Percentiles rank a stretch among this genome's conserved stretches.
phyloP scores from a whole-genome alignment of 345 rosid genomes.

The Linum lewisii region DNA sequence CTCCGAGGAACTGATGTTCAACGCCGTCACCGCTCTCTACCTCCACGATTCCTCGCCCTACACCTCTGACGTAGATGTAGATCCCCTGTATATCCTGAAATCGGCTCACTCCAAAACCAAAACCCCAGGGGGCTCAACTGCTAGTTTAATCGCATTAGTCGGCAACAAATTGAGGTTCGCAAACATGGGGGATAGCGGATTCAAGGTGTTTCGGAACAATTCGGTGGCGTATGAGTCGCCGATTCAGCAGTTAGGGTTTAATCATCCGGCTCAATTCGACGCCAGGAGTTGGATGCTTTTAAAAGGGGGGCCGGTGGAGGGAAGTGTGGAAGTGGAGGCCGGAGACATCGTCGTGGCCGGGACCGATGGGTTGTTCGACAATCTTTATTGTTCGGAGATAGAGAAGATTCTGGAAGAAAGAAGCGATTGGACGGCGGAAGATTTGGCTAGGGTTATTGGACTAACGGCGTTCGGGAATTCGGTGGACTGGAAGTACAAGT shows the following conservation, averaged over 20 bases:
- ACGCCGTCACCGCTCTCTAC: not conserved
- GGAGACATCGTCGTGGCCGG: slow-evolving; percentile 23
- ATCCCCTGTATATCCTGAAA: slow-evolving; percentile 3
- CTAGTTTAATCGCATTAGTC: slow-evolving; percentile 5
- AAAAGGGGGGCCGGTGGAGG: not conserved
- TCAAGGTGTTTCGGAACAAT: slow-evolving; percentile 13
- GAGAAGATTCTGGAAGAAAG: slow-evolving; percentile 1
- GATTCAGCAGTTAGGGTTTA: slow-evolving; percentile 9
- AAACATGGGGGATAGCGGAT: slow-evolving; percentile 25
- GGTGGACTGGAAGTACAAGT: not conserved
- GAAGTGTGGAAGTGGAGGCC: not conserved
- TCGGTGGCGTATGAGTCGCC: slow-evolving; percentile 7
- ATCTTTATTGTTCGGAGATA: slow-evolving; percentile 12
- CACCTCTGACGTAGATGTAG: not conserved
- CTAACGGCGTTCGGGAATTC: slow-evolving; percentile 3
- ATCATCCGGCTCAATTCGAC: slow-evolving; percentile 15
- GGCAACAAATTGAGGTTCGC: not conserved
- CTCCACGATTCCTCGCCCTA: not conserved
- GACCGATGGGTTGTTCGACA: slow-evolving; percentile 22
- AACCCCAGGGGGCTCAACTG: slow-evolving; percentile 19
- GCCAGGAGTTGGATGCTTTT: not conserved
- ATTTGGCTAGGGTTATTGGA: slow-evolving; percentile 6
- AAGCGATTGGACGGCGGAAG: not conserved
- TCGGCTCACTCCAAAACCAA: slow-evolving; percentile 10
- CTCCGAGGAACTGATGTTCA: not conserved